Base-by-base conservation (phyloP, 2,329 filamentous ascomycete genomes). In the Thielaviopsis populi region DNA sequence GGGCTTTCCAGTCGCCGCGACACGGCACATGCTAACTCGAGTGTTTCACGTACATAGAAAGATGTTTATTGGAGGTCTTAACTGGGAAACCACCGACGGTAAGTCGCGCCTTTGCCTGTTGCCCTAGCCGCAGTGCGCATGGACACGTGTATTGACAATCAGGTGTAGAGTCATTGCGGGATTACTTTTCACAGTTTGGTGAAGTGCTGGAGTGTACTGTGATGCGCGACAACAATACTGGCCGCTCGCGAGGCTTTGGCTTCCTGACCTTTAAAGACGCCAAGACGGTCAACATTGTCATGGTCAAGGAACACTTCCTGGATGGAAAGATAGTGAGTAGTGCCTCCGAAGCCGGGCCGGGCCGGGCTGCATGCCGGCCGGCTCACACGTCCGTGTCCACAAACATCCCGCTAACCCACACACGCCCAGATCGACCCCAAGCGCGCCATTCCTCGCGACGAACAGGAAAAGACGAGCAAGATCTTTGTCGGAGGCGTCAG, bases 1-100 rank as follows among this genome's bases (percentile, higher is more conserved):
- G 30, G 7, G 30, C 30, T 33, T 3, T 33, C 15, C 15, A 13
- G 22, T 3, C 46, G 24, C 15, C 11, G 46, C 53, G 17, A 56
- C 30, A 37, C 42, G n/a, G 15, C 42, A 56, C 17, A 56, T 56
- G 30, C 24, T 54, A 13, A 63, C 27, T 19, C 13, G 48, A 42
- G 46, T 61, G 58, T 13, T 50, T 59, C 13, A 42, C 69, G 53
- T 67, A 10, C 41, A 48, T 77, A 99, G 94, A 71, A 99, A 99
- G 79, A 99, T 99, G 94, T 99, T 99, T 71, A 99, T 99, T 75
- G 94, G 94, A 70, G 94, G 94, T 48, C 78, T 99, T 63, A 99
- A 99, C 73, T 99, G 94, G 94, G 94, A 99, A 76, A 99, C 94
- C 17, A 97, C 94, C 64, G 92, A 97, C 78, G 86, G 92, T 97